Conservation (phyloP, 2,329 filamentous ascomycete species). For the Cytospora paraplurivora region DNA sequence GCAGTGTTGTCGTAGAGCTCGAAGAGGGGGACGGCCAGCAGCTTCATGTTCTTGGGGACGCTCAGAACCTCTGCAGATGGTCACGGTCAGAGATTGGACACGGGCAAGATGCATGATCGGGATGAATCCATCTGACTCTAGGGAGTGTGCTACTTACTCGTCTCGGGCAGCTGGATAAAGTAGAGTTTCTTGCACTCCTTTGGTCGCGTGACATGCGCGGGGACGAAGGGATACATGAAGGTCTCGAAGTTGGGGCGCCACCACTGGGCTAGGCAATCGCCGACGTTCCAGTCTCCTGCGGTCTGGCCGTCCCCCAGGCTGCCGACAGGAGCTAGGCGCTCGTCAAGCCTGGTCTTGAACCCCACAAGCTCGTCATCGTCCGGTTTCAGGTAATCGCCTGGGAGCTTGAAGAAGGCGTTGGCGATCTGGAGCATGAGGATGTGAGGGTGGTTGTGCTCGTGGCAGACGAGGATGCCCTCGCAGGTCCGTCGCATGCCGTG, state of each 20-base stretch:
- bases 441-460: slow-evolving; percentile 98
- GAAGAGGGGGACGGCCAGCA: slow-evolving; percentile 93
- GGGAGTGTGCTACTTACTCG: slow-evolving; percentile 61
- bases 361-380: slow-evolving; percentile 90
- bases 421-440: slow-evolving; percentile 99
- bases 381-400: slow-evolving; percentile 88
- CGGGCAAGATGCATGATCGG: neutral
- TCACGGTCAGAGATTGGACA: neutral
- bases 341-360: slow-evolving; percentile 93
- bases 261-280: slow-evolving; percentile 95
- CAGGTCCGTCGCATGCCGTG: slow-evolving; percentile 97
- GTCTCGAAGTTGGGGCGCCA: slow-evolving; percentile 99
- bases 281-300: slow-evolving; percentile 85
- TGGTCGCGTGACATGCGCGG: slow-evolving; percentile 90
- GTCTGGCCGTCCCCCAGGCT: slow-evolving; percentile 84
- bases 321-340: slow-evolving; percentile 89
- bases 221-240: slow-evolving; percentile 99
- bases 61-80: slow-evolving; percentile 75
- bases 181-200: slow-evolving; percentile 99
- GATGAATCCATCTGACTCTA: neutral
- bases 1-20: slow-evolving; percentile 98
- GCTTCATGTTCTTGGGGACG: slow-evolving; percentile 99
- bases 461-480: slow-evolving; percentile 95
- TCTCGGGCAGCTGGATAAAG: slow-evolving; percentile 90
- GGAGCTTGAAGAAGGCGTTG: slow-evolving; percentile 99